Percentiles rank a stretch among this genome's conserved stretches.
Evolutionary conservation across 345 rosid genomes (phyloP).

Genomic region (Erodium maritimum): DNA sequence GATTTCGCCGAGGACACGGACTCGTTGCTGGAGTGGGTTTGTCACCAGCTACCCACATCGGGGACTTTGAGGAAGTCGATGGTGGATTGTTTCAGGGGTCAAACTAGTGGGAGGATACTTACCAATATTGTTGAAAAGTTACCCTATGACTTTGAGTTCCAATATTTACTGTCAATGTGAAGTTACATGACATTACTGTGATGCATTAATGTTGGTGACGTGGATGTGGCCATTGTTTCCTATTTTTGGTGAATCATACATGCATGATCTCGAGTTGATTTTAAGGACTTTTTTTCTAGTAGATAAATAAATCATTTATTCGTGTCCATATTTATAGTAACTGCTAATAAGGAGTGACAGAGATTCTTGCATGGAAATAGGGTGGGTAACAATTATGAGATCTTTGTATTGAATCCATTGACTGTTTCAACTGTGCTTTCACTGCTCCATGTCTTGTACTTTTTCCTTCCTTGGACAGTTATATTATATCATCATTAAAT

Average conservation of each 20-base stretch:
- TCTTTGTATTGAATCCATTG: not conserved
- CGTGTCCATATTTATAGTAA: not conserved
- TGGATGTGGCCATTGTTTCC: not conserved
- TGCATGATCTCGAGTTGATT: not conserved
- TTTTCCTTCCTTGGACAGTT: no score
- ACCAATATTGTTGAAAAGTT: slow-evolving; percentile 46
- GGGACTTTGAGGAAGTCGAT: slow-evolving; percentile 77
- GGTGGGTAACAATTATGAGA: not conserved
- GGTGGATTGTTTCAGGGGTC: slow-evolving; percentile 71
- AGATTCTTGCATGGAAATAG: not conserved
- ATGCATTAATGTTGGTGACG: not conserved
- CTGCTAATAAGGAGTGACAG: not conserved
- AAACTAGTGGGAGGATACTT: slow-evolving; percentile 31
- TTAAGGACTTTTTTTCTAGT: not conserved
- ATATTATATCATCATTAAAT: no score
- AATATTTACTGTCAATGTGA: slow-evolving; percentile 64
- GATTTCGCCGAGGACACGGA: slow-evolving; percentile 51
- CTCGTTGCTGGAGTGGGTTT: slow-evolving; percentile 71
- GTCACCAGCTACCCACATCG: slow-evolving; percentile 79
- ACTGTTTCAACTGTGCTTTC: not conserved
- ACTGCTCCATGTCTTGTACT: not conserved
- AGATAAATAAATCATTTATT: no score
- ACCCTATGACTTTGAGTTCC: slow-evolving; percentile 79
- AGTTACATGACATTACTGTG: not conserved
- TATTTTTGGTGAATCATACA: not conserved